Evolutionary conservation across 2,329 filamentous ascomycete species (phyloP), one percentile per base, ranked within the genome.

Genomic region (Aspergillus viridinutans): DNA sequence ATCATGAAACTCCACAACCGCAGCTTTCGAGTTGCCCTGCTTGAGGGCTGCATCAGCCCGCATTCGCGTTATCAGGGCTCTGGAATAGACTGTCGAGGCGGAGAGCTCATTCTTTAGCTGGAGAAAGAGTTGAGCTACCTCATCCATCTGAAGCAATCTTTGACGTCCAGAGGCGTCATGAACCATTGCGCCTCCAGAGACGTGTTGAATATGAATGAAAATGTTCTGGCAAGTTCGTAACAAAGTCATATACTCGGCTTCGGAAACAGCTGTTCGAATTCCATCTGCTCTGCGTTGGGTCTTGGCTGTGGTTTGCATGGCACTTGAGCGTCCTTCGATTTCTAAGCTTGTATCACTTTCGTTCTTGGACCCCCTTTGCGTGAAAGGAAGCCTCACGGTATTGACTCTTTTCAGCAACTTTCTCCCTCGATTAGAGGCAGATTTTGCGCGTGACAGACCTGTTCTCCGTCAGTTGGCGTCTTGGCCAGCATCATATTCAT

Each of bases 101-200:
- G 61, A 54, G 3, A 65, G 49, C 32, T 67, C 65, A 14, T 67
- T 62, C 32, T 61, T 68, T 48, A 71, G 56, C 42, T 69, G 65
- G 21, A 67, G 52, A 50, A 69, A 71, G n/a, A 71, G 49, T n/a
- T 61, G 61, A 2, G 67, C 67, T 32, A 69, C 61, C 55, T 71
- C 67, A 23, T 69, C 68, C 50, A 69, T 66, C 25, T 64, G 58
- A n/a, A 71, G 62, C n/a, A 71, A 62, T 21, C 68, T 59, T 50
- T 68, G 67, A 32, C 68, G 64, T 7, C 68, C 68, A 17, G 65
- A 69, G 10, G 61, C 63, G 56, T 71, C 68, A 42, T 71, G 66
- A 21, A 69, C 65, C 9, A 70, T 58, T 1, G 58, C 61, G 0
- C 66, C 67, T 10, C 66, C 67, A 0, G 66, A 61, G 5, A 64